These are phyloP conservation scores for Fraxinus nigra DNA, from an alignment of 305 asterid genomes.

Conservation along the genomic window DNA sequence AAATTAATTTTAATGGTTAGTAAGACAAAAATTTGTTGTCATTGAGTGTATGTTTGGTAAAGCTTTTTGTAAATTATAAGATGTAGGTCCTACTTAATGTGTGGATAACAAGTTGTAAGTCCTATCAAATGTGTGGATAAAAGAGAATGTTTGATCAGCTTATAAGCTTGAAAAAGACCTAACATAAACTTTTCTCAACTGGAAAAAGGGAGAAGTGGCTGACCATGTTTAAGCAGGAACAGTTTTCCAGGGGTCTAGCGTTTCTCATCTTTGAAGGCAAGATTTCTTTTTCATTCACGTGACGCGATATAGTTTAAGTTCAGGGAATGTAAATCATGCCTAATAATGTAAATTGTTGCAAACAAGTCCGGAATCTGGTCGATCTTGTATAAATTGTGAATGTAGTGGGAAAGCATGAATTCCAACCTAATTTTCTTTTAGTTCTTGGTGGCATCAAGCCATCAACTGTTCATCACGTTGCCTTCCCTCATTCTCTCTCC, in stretches of 20 bases:
- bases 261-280: neutral
- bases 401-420: neutral
- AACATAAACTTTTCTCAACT: neutral
- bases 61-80: neutral
- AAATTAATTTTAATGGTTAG: neutral
- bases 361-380: neutral
- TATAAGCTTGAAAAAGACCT: neutral
- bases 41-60: neutral
- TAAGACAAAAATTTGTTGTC: neutral
- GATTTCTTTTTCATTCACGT: neutral
- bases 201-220: neutral
- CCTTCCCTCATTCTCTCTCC: neutral
- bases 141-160: neutral
- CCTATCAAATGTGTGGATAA: neutral
- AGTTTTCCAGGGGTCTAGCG: neutral
- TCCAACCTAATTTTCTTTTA: neutral
- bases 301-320: neutral
- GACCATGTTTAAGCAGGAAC: neutral
- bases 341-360: neutral
- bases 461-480: neutral
- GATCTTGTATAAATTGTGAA: neutral
- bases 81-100: neutral
- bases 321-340: neutral
- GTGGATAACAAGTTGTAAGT: neutral
- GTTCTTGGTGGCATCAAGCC: slow-evolving; percentile 10